Evolutionary conservation across 306 rosid genomes (phyloP), one percentile per base, ranked within the genome.

Genomic region (Vigna angularis): DNA sequence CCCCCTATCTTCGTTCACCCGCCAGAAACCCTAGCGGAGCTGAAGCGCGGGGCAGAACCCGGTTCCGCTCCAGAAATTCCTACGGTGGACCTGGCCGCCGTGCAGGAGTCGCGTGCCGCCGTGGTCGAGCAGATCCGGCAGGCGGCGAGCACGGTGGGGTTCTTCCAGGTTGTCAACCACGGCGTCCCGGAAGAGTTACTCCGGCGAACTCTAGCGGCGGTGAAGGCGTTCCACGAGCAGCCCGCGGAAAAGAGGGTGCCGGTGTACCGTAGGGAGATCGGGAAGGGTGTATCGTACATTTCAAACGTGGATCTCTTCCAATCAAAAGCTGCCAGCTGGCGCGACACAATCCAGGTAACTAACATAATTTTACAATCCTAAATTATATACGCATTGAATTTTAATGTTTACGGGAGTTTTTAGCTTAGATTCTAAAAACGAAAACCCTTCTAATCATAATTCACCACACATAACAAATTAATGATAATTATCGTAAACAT

Each of bases 301-400:
- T 87, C 90, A 7, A 84, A 89, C 69, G 89, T 84, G n/a, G 89
- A 86, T 20, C 79, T 88, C 16, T 83, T 80, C 49, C 52, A 58
- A 22, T 81, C 64, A 17, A 79, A 61, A 30, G 84, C 97, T 32
- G 97, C 96, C 69, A 88, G 93, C 83, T 93, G 97, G 98, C 86
- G 94, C 17, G 98, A 93, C 75, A 89, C 93, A 2, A 66, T 78
- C 2, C 80, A 76, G 73, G 80, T 50, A 45, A 45, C 6, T 12
- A 12, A 45, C 15, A 3, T 10, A 12, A 0, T 45, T 45, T 32
- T 32, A 3, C 32, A 3, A 28, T 28, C 32, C 32, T 28, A 28
- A 28, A 28, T 28, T 28, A 28, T 28, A 28, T 28, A 28, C 32
- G 28, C 32, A 28, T 28, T 3, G 40, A 36, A 36, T 36, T 36